Evolutionary conservation across 768 basidiomycete species (phyloP).

Genomic region (Kwoniella sp.): DNA sequence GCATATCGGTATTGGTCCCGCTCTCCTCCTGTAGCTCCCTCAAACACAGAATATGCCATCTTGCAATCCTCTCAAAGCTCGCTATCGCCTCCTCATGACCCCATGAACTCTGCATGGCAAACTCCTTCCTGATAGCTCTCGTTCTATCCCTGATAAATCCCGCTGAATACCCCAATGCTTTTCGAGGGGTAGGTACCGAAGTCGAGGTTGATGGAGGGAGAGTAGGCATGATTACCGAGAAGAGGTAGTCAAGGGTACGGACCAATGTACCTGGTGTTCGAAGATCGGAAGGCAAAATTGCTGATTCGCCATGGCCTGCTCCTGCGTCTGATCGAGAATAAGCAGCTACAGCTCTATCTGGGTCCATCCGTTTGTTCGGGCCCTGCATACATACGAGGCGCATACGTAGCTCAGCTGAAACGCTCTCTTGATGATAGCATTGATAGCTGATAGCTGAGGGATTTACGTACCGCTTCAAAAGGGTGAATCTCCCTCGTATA

Average conservation of each 20-base stretch:
- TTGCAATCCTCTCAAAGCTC: slow-evolving; percentile 88
- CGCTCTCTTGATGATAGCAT: not conserved
- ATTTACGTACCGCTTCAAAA: slow-evolving; percentile 54
- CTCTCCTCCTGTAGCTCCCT: slow-evolving; percentile 60
- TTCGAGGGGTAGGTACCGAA: slow-evolving; percentile 32
- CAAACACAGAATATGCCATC: slow-evolving; percentile 82
- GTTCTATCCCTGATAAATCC: slow-evolving; percentile 88
- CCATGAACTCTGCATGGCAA: slow-evolving; percentile 85
- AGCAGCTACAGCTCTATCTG: slow-evolving; percentile 84
- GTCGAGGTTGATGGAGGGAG: slow-evolving; percentile 59
- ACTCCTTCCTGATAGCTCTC: slow-evolving; percentile 85
- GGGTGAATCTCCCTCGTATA: slow-evolving; percentile 78
- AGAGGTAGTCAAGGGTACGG: slow-evolving; percentile 87
- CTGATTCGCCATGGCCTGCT: slow-evolving; percentile 63
- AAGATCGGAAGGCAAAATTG: slow-evolving; percentile 82
- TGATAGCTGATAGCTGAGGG: slow-evolving; percentile 51
- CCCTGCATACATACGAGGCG: slow-evolving; percentile 21
- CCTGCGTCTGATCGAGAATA: slow-evolving; percentile 90
- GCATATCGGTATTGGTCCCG: slow-evolving; percentile 48
- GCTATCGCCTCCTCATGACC: slow-evolving; percentile 73
- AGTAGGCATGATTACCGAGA: slow-evolving; percentile 71
- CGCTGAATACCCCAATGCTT: slow-evolving; percentile 58
- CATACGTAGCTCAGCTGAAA: slow-evolving; percentile 7
- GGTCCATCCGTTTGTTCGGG: slow-evolving; percentile 67
- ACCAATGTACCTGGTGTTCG: slow-evolving; percentile 82